Evolutionary conservation across 257 asterid species (phyloP), one percentile per base, ranked within the genome.

Genomic region (Cruciata laevipes): DNA sequence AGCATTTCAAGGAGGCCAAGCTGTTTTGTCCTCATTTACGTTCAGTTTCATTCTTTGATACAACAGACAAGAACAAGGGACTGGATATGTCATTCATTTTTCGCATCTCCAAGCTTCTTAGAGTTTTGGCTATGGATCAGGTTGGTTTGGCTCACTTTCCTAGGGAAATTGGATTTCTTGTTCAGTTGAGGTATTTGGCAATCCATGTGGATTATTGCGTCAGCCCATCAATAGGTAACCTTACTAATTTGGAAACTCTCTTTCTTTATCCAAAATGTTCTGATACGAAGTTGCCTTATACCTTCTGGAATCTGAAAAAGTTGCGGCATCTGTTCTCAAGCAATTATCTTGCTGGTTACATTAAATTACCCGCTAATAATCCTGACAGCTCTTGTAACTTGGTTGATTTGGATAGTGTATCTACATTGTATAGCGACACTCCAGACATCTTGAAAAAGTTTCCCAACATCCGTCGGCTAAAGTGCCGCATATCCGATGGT

Each of bases 151-250:
- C 51, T 10, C 1, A 0, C 0, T 0, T 7, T 2, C 65, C 51
- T 0, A 5, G 17, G 18, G 42, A 69, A 16, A 37, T 69, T 12
- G 31, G 10, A 21, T 6, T 30, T 7, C 73, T 69, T 35, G 73
- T 18, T 42, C 47, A 58, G 32, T 27, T 69, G 57, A 69, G 59
- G 44, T 40, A 58, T 31, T 57, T 69, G 37, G 31, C 58, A 16
- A 11, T 38, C 13, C 40, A 35, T 0, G 40, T 35, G 7, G 40
- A 35, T 35, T 0, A 35, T 7, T 2, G 1, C 16, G 9, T 55
- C 2, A 14, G 3, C 24, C 62, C 71, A 7, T 52, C 71, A 17
- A 51, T 52, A 10, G 60, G 35, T 31, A 51, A 30, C 33, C 71
- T 67, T 7, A 18, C 40, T 9, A 27, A 49, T 0, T 17, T 66